Percentiles rank a stretch among this genome's conserved stretches.
Evolutionary conservation across 2,329 filamentous ascomycete species (phyloP).

Genomic region (Aspergillus awamori): DNA sequence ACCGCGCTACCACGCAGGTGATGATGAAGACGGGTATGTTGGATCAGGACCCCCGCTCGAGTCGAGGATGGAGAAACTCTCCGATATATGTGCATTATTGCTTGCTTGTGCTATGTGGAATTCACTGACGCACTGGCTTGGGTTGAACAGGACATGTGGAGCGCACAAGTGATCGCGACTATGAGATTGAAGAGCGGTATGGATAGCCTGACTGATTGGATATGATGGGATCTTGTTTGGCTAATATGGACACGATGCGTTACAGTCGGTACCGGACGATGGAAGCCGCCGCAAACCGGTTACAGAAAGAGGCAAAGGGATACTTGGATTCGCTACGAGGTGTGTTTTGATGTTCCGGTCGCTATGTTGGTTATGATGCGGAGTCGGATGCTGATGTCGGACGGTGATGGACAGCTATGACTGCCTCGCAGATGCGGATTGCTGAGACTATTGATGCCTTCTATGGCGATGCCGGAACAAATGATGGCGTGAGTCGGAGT

Average conservation of each 20-base stretch:
- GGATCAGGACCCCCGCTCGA: constrained; percentile 6
- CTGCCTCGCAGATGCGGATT: constrained; percentile 80
- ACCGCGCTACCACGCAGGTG: constrained; percentile 97
- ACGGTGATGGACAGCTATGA: constrained; percentile 73
- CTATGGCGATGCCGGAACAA: constrained; percentile 93
- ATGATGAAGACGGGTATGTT: constrained; percentile 96
- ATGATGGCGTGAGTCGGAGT: constrained; percentile 90
- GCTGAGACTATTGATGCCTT: constrained; percentile 93
- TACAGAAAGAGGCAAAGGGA: constrained; percentile 98
- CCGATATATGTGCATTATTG: neutral
- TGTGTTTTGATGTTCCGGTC: constrained; percentile 41
- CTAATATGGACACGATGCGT: constrained; percentile 19
- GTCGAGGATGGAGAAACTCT: neutral
- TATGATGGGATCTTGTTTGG: neutral
- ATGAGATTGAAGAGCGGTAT: constrained; percentile 93
- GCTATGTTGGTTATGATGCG: neutral
- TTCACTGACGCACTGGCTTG: constrained; percentile 7
- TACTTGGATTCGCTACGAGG: constrained; percentile 94
- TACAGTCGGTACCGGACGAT: constrained; percentile 90
- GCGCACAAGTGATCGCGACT: constrained; percentile 97
- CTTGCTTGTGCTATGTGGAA: neutral
- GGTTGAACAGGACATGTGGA: constrained; percentile 77
- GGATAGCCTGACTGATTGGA: constrained; percentile 11
- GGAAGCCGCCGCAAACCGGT: constrained; percentile 86
- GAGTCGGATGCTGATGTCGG: constrained; percentile 13